phyloP scores from a whole-genome alignment of 2,329 filamentous ascomycete genomes.

The Talaromyces sp. region DNA sequence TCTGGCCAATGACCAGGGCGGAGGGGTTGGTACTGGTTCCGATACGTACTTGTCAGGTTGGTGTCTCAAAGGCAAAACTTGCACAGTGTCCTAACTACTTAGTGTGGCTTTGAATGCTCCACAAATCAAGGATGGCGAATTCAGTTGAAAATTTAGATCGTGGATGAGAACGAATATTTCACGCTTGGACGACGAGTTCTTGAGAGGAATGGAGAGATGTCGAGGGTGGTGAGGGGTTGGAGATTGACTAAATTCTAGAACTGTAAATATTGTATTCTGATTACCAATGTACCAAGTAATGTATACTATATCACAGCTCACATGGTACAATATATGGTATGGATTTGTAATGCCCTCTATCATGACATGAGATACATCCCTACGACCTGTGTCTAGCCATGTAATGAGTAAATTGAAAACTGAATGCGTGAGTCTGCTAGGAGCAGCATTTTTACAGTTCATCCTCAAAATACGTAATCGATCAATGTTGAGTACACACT shows the following conservation, averaged over 20 bases:
- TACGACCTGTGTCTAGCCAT: not conserved
- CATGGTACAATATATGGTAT: constrained; percentile 1
- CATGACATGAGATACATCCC: not conserved
- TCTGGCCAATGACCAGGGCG: constrained; percentile 17
- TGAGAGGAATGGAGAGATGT: not conserved
- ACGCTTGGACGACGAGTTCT: not conserved
- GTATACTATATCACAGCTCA: not conserved
- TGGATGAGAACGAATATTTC: not conserved
- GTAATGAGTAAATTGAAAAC: not conserved
- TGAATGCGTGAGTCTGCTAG: not conserved
- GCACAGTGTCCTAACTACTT: not conserved
- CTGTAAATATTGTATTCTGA: constrained; percentile 3
- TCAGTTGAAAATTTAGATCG: not conserved
- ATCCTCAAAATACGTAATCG: not conserved
- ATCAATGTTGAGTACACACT: not conserved
- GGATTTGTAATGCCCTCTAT: not conserved
- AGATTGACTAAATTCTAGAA: not conserved
- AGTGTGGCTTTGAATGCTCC: constrained; percentile 9
- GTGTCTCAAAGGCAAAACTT: constrained; percentile 11
- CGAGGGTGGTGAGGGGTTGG: not conserved
- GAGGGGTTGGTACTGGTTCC: constrained; percentile 15
- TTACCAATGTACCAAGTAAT: not conserved
- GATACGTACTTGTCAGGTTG: constrained; percentile 8
- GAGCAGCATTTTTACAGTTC: not conserved
- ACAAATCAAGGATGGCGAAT: not conserved